Percentiles rank a stretch among this genome's conserved stretches.
phyloP scores from a whole-genome alignment of 2,329 filamentous ascomycete species.

The Cercospora janseana region DNA sequence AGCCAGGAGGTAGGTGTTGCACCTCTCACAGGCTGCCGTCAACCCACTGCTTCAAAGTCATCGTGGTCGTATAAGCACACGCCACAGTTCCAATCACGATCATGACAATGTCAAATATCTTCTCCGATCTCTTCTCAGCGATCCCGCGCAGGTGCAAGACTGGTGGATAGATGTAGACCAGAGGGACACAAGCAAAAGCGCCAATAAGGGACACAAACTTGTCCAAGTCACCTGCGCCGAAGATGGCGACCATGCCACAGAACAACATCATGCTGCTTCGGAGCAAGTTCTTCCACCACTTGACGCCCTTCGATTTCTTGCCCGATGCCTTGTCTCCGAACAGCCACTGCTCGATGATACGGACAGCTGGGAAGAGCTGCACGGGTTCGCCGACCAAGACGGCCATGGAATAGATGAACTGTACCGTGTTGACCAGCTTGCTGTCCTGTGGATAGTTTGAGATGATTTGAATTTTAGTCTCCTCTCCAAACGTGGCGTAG shows the following conservation, averaged over 20 bases:
- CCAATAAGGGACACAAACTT: constrained; percentile 74
- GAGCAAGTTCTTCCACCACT: constrained; percentile 75
- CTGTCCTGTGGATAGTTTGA: constrained; percentile 71
- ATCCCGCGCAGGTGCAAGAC: constrained; percentile 68
- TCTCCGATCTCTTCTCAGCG: constrained; percentile 56
- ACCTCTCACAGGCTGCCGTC: constrained; percentile 13
- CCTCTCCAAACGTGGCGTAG: constrained; percentile 69
- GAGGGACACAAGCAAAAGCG: constrained; percentile 69
- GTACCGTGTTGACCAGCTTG: constrained; percentile 71
- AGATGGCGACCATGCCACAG: constrained; percentile 61
- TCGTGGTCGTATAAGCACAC: constrained; percentile 68
- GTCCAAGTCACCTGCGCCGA: constrained; percentile 68
- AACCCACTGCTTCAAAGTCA: constrained; percentile 47
- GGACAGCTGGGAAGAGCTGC: constrained; percentile 70
- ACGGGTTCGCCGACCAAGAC: constrained; percentile 72
- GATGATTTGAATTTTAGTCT: constrained; percentile 71
- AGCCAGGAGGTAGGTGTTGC: background rate
- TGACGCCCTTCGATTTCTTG: constrained; percentile 62
- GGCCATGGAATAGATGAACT: constrained; percentile 71
- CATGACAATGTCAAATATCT: constrained; percentile 59
- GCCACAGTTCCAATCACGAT: constrained; percentile 63
- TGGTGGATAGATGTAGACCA: constrained; percentile 75
- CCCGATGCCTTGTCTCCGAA: constrained; percentile 66
- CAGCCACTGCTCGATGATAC: constrained; percentile 66
- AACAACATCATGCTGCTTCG: constrained; percentile 56